Evolutionary conservation across 257 asterid genomes (phyloP).

Genomic region (Nicotiana paniculata): DNA sequence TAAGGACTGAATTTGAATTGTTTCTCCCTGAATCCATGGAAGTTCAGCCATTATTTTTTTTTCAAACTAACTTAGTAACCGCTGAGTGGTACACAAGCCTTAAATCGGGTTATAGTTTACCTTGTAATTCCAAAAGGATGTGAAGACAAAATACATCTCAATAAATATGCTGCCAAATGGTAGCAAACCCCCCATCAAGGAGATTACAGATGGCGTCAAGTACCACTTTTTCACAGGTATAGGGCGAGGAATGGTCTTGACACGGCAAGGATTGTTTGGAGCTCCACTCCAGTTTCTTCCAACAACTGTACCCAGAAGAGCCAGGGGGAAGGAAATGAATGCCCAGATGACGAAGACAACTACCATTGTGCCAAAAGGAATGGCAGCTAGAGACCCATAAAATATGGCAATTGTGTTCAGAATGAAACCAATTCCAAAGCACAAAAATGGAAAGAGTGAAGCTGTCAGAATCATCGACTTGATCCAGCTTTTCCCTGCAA

Average conservation of each 20-base stretch:
- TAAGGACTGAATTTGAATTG: not conserved
- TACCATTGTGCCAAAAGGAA: conserved; percentile 64
- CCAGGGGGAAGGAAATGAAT: conserved; percentile 55
- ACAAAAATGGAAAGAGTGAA: conserved; percentile 55
- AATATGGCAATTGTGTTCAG: conserved; percentile 62
- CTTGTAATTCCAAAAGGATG: conserved; percentile 77
- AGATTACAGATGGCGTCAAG: conserved; percentile 49
- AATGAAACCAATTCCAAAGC: conserved; percentile 58
- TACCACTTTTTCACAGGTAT: conserved; percentile 88
- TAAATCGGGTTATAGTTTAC: conserved; percentile 17
- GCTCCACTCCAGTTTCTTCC: conserved; percentile 70
- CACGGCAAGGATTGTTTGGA: conserved; percentile 64
- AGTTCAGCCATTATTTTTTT: not conserved
- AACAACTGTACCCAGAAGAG: conserved; percentile 57
- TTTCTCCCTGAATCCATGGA: not conserved
- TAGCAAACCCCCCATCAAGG: conserved; percentile 65
- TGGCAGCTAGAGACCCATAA: conserved; percentile 64
- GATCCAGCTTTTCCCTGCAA: conserved; percentile 57
- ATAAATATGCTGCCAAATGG: conserved; percentile 69
- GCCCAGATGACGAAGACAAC: conserved; percentile 60
- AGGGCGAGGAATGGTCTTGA: conserved; percentile 72
- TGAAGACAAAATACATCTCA: conserved; percentile 68
- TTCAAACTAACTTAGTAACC: not conserved
- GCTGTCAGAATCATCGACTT: conserved; percentile 60
- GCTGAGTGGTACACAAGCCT: not conserved